These are phyloP conservation scores for Podosphaera fusca DNA, from an alignment of 2,329 filamentous ascomycete species.

Conservation along the genomic window DNA sequence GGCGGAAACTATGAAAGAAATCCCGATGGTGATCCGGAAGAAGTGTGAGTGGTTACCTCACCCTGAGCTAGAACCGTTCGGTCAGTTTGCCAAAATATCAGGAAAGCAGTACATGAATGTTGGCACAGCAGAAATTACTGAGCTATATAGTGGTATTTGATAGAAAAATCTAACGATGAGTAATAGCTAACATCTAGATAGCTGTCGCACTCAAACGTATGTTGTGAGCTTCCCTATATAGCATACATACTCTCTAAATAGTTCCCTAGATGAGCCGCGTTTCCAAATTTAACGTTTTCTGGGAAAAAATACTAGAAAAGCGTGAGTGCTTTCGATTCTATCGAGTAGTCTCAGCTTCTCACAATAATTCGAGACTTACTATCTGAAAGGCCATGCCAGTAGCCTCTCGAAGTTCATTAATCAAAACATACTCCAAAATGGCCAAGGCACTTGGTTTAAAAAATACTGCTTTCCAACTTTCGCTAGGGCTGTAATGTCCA, in stretches of 20 bases:
- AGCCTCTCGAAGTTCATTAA: neutral
- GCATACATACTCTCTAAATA: neutral
- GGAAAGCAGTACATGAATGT: neutral
- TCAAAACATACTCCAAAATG: neutral
- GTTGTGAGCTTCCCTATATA: neutral
- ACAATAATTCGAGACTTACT: neutral
- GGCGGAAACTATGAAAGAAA: slow-evolving; percentile 11
- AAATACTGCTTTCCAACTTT: neutral
- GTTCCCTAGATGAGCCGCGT: neutral
- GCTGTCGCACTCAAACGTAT: neutral
- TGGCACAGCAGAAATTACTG: neutral
- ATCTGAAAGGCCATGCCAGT: neutral
- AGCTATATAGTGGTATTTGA: neutral
- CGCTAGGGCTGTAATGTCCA: neutral
- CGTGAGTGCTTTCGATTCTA: neutral
- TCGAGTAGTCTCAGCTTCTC: neutral
- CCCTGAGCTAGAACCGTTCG: neutral
- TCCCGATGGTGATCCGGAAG: neutral
- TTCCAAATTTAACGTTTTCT: neutral
- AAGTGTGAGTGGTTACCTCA: neutral
- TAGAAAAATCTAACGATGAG: neutral
- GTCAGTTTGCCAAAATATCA: neutral
- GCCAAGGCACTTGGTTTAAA: neutral
- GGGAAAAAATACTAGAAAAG: neutral
- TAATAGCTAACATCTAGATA: neutral